These are phyloP conservation scores for Fusarium sp. DNA, from an alignment of 2,329 filamentous ascomycete genomes.

Conservation along the genomic window DNA sequence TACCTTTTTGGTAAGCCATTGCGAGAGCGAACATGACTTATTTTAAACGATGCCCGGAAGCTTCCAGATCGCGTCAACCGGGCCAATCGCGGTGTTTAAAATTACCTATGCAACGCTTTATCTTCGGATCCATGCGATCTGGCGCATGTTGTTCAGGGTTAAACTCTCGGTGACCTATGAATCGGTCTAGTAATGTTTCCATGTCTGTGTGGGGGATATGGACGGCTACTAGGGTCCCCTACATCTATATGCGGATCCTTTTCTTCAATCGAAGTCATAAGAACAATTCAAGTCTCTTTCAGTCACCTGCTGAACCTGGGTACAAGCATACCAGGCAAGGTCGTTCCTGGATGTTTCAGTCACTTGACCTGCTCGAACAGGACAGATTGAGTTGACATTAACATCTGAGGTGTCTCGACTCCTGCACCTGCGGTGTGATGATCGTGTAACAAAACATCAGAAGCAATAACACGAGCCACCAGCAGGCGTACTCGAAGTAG, in stretches of 20 bases:
- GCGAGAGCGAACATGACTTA: constrained; percentile 20
- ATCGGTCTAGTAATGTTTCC: background rate
- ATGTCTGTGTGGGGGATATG: constrained; percentile 26
- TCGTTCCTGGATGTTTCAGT: constrained; percentile 1
- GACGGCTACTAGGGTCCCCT: constrained; percentile 25
- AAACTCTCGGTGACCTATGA: constrained; percentile 14
- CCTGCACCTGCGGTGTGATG: constrained; percentile 1
- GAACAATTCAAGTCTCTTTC: constrained; percentile 32
- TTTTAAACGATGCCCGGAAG: constrained; percentile 6
- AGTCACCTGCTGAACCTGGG: constrained; percentile 28
- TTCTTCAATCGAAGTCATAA: constrained; percentile 32
- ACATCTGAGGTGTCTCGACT: background rate
- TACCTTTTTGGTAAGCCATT: constrained; percentile 22
- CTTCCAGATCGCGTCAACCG: constrained; percentile 37
- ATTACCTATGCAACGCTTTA: constrained; percentile 22
- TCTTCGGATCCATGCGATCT: constrained; percentile 22
- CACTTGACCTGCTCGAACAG: constrained; percentile 1
- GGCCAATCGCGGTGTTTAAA: constrained; percentile 37
- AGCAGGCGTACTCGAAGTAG: background rate
- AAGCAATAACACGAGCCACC: constrained; percentile 6
- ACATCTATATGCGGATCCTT: constrained; percentile 26
- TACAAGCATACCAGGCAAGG: background rate
- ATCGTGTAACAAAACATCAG: constrained; percentile 5
- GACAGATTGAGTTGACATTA: background rate
- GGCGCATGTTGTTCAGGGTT: constrained; percentile 11